Evolutionary conservation across 2,329 filamentous ascomycete species (phyloP).

Genomic region (Huntiella bhutanensis): DNA sequence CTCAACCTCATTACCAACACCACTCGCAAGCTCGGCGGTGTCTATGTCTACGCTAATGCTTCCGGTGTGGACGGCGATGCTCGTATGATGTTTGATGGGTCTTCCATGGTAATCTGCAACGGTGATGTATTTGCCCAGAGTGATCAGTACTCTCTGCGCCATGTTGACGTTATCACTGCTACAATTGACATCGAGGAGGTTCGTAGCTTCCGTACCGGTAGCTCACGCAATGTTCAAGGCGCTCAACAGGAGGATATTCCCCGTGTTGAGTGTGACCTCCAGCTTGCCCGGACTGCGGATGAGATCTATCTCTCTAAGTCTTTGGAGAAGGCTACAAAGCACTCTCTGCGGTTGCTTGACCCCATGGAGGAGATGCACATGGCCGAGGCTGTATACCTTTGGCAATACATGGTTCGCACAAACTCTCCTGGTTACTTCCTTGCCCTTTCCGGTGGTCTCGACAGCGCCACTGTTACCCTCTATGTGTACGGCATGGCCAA

Average conservation of each 20-base stretch:
- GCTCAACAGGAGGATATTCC: slow-evolving; percentile 21
- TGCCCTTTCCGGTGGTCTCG: slow-evolving; percentile 24
- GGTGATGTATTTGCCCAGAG: slow-evolving; percentile 44
- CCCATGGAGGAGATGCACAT: slow-evolving; percentile 19
- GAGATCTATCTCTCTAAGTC: slow-evolving; percentile 18
- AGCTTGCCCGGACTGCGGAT: slow-evolving; percentile 14
- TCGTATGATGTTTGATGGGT: slow-evolving; percentile 22
- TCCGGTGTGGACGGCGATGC: slow-evolving; percentile 17
- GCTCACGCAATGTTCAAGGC: slow-evolving; percentile 39
- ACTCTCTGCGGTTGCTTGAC: slow-evolving; percentile 14
- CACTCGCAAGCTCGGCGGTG: slow-evolving; percentile 40
- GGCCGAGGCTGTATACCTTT: slow-evolving; percentile 22
- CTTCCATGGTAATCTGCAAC: slow-evolving; percentile 25
- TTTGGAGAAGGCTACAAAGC: slow-evolving; percentile 13
- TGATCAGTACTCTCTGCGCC: slow-evolving; percentile 42
- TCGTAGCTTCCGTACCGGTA: slow-evolving; percentile 35
- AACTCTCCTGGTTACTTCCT: slow-evolving; percentile 32
- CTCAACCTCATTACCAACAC: slow-evolving; percentile 47
- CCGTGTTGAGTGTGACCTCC: slow-evolving; percentile 17
- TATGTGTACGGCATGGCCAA: slow-evolving; percentile 32
- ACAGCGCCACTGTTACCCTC: slow-evolving; percentile 15
- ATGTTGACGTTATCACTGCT: slow-evolving; percentile 45
- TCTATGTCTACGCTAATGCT: slow-evolving; percentile 29
- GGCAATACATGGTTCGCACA: slow-evolving; percentile 35
- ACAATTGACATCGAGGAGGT: slow-evolving; percentile 57